Evolutionary conservation across 2,329 filamentous ascomycete genomes (phyloP).

Genomic region (Alternaria brassicicola): DNA sequence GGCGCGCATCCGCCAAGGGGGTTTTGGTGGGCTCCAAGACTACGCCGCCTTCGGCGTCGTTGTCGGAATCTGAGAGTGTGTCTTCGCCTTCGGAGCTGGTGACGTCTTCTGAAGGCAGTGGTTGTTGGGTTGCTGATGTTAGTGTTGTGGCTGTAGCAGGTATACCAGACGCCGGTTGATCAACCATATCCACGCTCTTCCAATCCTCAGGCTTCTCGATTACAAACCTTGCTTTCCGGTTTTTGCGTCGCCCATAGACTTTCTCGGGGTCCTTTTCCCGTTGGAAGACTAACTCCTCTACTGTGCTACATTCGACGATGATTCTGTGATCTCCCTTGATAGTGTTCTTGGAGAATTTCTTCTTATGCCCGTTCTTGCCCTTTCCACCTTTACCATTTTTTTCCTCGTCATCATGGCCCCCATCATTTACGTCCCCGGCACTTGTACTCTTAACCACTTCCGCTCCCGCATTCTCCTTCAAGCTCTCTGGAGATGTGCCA

Average conservation of each 20-base stretch:
- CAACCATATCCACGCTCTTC: constrained; percentile 55
- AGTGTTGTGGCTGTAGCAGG: background rate
- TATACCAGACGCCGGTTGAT: constrained; percentile 22
- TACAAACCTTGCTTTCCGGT: constrained; percentile 51
- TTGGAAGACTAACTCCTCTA: constrained; percentile 60
- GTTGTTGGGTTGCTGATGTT: constrained; percentile 1
- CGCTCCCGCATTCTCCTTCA: constrained; percentile 25
- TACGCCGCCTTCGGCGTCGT: constrained; percentile 24
- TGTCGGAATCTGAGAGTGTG: constrained; percentile 23
- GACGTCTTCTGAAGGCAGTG: background rate
- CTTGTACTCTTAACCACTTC: constrained; percentile 3
- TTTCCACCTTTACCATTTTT: background rate
- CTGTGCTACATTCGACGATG: constrained; percentile 57
- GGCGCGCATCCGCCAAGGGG: background rate
- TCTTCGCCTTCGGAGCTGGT: constrained; percentile 25
- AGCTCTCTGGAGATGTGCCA: constrained; percentile 37
- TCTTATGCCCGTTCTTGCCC: constrained; percentile 30
- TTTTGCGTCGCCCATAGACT: constrained; percentile 54
- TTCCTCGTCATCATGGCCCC: background rate
- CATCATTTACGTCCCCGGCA: background rate
- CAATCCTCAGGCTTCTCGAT: constrained; percentile 50
- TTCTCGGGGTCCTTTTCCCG: constrained; percentile 54
- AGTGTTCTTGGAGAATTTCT: constrained; percentile 30
- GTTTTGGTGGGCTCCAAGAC: constrained; percentile 12
- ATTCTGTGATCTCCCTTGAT: constrained; percentile 60